Conservation (phyloP, 306 rosid species). For the Glycyrrhiza uralensis region DNA sequence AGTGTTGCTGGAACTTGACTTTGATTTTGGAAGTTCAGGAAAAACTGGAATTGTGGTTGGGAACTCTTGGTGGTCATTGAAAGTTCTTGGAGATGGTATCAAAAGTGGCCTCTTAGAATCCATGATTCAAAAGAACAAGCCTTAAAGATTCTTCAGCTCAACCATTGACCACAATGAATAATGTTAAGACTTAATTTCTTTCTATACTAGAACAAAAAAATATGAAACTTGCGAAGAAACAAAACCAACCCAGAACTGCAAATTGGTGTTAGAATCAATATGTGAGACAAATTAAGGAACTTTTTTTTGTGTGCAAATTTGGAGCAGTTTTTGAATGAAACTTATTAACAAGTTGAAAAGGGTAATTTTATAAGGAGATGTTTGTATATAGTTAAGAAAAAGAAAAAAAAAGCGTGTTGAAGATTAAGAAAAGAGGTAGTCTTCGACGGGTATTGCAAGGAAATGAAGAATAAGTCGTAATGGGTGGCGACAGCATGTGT, state of each 20-base stretch:
- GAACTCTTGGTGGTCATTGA: constrained; percentile 32
- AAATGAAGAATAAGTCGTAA: constrained; percentile 50
- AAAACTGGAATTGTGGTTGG: constrained; percentile 18
- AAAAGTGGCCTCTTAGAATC: constrained; percentile 48
- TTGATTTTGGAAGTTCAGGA: constrained; percentile 39
- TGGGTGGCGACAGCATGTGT: constrained; percentile 53
- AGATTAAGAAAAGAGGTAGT: constrained; percentile 1
- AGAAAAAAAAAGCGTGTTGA: constrained; percentile 36
- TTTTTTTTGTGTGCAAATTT: background rate
- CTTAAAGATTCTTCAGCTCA: background rate
- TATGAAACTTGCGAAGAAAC: background rate
- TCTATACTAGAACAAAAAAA: background rate
- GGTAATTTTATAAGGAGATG: background rate
- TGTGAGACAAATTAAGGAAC: background rate
- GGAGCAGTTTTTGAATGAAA: background rate
- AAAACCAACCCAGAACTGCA: background rate
- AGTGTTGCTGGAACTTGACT: constrained; percentile 33
- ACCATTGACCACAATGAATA: background rate
- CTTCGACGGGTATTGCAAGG: constrained; percentile 40
- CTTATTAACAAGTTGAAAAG: background rate
- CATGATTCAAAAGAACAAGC: constrained; percentile 38
- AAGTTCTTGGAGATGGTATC: constrained; percentile 51
- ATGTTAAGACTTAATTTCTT: background rate
- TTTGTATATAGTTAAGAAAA: background rate
- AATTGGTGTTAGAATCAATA: background rate